phyloP scores from a whole-genome alignment of 495 filamentous ascomycete genomes.

The Penicillium pulvis region DNA sequence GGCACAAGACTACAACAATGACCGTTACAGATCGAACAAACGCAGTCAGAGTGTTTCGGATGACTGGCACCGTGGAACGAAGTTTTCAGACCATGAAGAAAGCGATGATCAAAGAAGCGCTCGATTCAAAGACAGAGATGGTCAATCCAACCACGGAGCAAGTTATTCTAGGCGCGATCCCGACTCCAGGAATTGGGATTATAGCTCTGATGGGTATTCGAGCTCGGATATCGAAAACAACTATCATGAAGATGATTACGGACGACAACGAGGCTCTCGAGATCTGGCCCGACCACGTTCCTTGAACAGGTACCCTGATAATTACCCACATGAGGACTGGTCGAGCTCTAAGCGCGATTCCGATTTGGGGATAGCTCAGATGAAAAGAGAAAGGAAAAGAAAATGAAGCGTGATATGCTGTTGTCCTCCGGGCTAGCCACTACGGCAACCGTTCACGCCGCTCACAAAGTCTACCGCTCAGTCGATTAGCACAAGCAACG shows the following conservation, averaged over 20 bases:
- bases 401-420: slow-evolving; percentile 82
- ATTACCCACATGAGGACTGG: slow-evolving; percentile 2
- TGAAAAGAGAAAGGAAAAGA: slow-evolving; percentile 68
- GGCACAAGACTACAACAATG: slow-evolving; percentile 5
- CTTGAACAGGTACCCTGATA: slow-evolving; percentile 15
- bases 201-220: slow-evolving; percentile 30
- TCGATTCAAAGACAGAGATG: slow-evolving; percentile 15
- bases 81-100: slow-evolving; percentile 1
- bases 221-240: slow-evolving; percentile 57
- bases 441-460: slow-evolving; percentile 87
- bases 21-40: background rate
- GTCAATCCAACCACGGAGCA: slow-evolving; percentile 5
- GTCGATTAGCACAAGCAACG: slow-evolving; percentile 73
- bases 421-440: slow-evolving; percentile 81
- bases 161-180: background rate
- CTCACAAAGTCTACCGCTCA: slow-evolving; percentile 73
- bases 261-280: slow-evolving; percentile 48
- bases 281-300: slow-evolving; percentile 51
- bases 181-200: slow-evolving; percentile 8
- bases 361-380: slow-evolving; percentile 72
- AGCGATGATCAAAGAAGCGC: slow-evolving; percentile 10
- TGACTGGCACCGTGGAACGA: background rate
- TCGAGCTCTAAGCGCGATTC: slow-evolving; percentile 50
- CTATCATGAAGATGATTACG: slow-evolving; percentile 44
- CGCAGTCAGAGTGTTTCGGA: slow-evolving; percentile 11